Evolutionary conservation across 768 basidiomycete genomes (phyloP).

Genomic region (Austroboletus eburneus): DNA sequence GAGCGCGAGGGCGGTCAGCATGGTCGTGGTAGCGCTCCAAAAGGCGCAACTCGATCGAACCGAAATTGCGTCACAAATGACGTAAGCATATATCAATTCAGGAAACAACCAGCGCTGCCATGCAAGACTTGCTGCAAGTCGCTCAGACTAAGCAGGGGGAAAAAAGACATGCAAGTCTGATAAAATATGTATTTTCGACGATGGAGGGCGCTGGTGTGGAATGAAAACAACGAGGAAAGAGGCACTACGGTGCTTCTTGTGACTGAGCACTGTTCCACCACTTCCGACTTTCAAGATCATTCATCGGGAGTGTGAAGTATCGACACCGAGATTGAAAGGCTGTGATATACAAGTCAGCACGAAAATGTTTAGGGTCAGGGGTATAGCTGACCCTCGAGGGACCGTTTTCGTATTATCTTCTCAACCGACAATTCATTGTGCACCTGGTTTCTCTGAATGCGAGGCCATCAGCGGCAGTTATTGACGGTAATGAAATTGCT

Average conservation of each 20-base stretch:
- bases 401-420: slow-evolving; percentile 63
- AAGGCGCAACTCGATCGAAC: neutral
- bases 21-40: slow-evolving; percentile 17
- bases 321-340: slow-evolving; percentile 77
- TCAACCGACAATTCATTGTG: slow-evolving; percentile 73
- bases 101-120: neutral
- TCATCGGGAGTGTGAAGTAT: slow-evolving; percentile 66
- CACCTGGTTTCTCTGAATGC: slow-evolving; percentile 61
- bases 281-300: slow-evolving; percentile 52
- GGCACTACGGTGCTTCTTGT: slow-evolving; percentile 32
- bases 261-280: slow-evolving; percentile 48
- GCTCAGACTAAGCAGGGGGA: neutral
- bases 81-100: slow-evolving; percentile 15
- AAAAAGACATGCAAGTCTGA: slow-evolving; percentile 11
- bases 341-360: slow-evolving; percentile 31
- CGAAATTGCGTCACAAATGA: slow-evolving; percentile 26
- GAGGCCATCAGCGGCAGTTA: slow-evolving; percentile 26
- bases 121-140: slow-evolving; percentile 1
- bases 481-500: slow-evolving; percentile 27
- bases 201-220: slow-evolving; percentile 10
- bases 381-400: slow-evolving; percentile 56
- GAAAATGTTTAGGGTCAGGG: slow-evolving; percentile 16
- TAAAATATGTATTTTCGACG: slow-evolving; percentile 10
- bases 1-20: slow-evolving; percentile 18
- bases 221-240: slow-evolving; percentile 31